phyloP scores from a whole-genome alignment of 2,329 filamentous ascomycete genomes.

The Claviceps monticola region DNA sequence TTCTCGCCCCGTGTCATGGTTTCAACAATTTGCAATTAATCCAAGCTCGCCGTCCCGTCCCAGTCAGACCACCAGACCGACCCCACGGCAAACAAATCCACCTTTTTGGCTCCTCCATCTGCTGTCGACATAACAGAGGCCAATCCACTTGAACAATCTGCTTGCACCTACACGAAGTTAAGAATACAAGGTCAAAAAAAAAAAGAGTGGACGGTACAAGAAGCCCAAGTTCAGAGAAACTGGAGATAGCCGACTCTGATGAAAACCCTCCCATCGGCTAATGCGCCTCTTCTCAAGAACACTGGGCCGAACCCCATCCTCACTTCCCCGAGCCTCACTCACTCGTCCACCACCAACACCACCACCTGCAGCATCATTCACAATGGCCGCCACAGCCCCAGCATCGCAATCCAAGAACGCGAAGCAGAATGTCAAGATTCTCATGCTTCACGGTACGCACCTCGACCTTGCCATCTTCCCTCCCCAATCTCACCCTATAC shows the following conservation, averaged over 20 bases:
- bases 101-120: too few relatives aligned
- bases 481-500: too few relatives aligned
- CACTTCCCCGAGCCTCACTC: background rate
- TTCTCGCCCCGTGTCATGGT: too few relatives aligned
- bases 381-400: background rate
- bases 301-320: background rate
- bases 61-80: too few relatives aligned
- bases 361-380: background rate
- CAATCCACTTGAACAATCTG: too few relatives aligned
- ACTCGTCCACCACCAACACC: too few relatives aligned
- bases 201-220: too few relatives aligned
- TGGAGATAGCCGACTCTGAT: background rate
- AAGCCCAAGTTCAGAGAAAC: background rate
- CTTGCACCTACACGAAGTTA: too few relatives aligned
- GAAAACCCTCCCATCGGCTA: background rate
- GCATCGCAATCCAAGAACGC: background rate
- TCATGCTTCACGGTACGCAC: constrained; percentile 59
- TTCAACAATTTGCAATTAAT: too few relatives aligned
- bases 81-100: too few relatives aligned
- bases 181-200: background rate
- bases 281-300: background rate
- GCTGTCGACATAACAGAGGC: too few relatives aligned
- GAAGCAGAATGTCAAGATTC: constrained; percentile 47
- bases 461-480: background rate
- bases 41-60: too few relatives aligned